Percentiles rank a stretch among this genome's conserved stretches.
These are phyloP conservation scores for Saccharomycopsis javanensis DNA, from an alignment of 805 yeast genomes.

Conservation along the genomic window DNA sequence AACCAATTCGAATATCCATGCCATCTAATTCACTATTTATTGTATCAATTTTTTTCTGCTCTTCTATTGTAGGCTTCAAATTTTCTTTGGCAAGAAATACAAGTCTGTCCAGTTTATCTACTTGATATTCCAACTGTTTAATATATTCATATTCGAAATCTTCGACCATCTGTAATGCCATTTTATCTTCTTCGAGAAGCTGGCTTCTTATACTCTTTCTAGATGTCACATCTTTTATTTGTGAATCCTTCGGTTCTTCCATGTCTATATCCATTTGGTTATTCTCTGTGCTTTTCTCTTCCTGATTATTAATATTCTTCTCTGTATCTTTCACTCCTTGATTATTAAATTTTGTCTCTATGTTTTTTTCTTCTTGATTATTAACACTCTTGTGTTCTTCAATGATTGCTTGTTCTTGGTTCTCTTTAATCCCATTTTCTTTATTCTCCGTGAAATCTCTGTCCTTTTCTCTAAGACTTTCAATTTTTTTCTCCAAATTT, in stretches of 20 bases:
- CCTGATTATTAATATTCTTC: constrained; percentile 41
- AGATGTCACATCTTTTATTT: background rate
- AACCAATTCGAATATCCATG: constrained; percentile 52
- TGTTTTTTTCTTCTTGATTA: constrained; percentile 20
- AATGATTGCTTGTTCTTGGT: constrained; percentile 6
- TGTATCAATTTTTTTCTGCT: constrained; percentile 45
- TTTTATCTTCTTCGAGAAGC: constrained; percentile 32
- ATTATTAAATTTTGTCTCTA: constrained; percentile 46
- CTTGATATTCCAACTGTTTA: constrained; percentile 25
- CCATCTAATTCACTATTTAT: constrained; percentile 50
- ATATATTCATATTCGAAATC: constrained; percentile 42
- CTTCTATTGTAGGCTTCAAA: constrained; percentile 67
- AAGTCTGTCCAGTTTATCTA: constrained; percentile 57
- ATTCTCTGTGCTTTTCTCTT: constrained; percentile 36
- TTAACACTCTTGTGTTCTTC: too few species aligned
- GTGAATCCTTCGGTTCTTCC: background rate
- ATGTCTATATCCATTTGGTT: background rate
- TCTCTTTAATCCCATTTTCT: background rate
- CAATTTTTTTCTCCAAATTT: constrained; percentile 32
- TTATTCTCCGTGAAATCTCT: constrained; percentile 33
- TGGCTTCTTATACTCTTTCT: constrained; percentile 10
- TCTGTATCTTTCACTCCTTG: constrained; percentile 59
- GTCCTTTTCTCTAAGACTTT: constrained; percentile 33
- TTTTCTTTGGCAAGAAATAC: constrained; percentile 53
- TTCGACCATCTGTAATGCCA: constrained; percentile 28